phyloP scores from a whole-genome alignment of 495 filamentous ascomycete genomes.

The Penicillium canariense region DNA sequence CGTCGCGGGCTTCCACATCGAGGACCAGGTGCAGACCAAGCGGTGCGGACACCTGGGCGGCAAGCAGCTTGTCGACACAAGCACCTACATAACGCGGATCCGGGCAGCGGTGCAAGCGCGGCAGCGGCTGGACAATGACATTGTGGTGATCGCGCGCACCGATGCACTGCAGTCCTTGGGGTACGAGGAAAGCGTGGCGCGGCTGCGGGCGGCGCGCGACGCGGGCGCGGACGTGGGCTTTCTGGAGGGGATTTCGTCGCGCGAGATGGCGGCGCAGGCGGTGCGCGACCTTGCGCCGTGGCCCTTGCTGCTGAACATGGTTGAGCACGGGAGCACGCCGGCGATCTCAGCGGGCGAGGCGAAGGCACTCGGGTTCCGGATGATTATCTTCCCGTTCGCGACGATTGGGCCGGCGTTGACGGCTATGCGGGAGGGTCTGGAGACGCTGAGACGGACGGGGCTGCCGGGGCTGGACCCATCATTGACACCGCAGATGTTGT shows the following conservation, averaged over 20 bases:
- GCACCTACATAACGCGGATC: slow-evolving; percentile 58
- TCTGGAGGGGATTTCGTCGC: slow-evolving; percentile 47
- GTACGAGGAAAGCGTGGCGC: slow-evolving; percentile 57
- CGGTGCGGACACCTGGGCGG: slow-evolving; percentile 63
- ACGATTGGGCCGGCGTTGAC: slow-evolving; percentile 51
- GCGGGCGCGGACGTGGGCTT: slow-evolving; percentile 64
- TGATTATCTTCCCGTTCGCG: slow-evolving; percentile 62
- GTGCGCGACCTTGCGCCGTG: slow-evolving; percentile 54
- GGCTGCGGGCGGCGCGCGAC: slow-evolving; percentile 55
- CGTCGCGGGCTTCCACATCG: slow-evolving; percentile 69
- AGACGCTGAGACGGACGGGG: slow-evolving; percentile 50
- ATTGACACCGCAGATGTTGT: slow-evolving; percentile 53
- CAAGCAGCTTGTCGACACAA: slow-evolving; percentile 58
- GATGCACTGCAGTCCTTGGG: slow-evolving; percentile 61
- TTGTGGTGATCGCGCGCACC: slow-evolving; percentile 69
- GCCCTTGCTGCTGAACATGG: slow-evolving; percentile 66
- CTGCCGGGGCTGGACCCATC: slow-evolving; percentile 44
- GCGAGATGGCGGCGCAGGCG: slow-evolving; percentile 32
- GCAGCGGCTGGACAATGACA: slow-evolving; percentile 52
- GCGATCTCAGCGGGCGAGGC: slow-evolving; percentile 58
- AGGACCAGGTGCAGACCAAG: slow-evolving; percentile 70
- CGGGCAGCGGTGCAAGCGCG: slow-evolving; percentile 52
- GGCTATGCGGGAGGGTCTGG: slow-evolving; percentile 48
- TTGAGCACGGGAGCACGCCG: slow-evolving; percentile 61
- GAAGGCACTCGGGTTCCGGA: slow-evolving; percentile 57